phyloP scores from a whole-genome alignment of 257 asterid genomes.

The Mitragyna speciosa region DNA sequence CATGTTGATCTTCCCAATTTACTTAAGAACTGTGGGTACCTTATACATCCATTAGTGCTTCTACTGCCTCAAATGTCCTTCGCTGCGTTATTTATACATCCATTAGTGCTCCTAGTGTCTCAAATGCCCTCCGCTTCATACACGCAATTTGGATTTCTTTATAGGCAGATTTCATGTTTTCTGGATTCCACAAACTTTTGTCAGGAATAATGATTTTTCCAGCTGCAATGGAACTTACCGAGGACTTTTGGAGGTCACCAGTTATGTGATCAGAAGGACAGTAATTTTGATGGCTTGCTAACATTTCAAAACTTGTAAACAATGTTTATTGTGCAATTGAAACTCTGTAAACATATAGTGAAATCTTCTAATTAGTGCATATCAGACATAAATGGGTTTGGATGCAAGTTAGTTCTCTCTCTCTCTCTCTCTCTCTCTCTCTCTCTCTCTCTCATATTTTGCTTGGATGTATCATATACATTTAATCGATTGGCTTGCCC shows the following conservation, averaged over 20 bases:
- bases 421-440: too few species aligned
- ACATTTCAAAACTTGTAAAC: not conserved
- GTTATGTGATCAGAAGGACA: not conserved
- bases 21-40: not conserved
- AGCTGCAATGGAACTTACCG: not conserved
- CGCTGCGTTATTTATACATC: too few species aligned
- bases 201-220: not conserved
- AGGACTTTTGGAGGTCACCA: not conserved
- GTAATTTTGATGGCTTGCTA: not conserved
- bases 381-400: not conserved
- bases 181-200: not conserved
- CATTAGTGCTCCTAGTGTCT: not conserved
- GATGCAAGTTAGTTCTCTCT: not conserved
- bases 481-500: not conserved
- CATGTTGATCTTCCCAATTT: not conserved
- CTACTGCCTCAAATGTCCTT: not conserved
- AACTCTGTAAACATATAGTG: not conserved
- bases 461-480: not conserved
- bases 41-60: not conserved
- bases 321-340: not conserved
- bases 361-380: not conserved
- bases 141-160: not conserved
- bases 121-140: not conserved
- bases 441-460: not conserved
- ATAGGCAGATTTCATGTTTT: not conserved